These are phyloP conservation scores for Rickenella mellea DNA, from an alignment of 768 basidiomycete species.

Conservation along the genomic window DNA sequence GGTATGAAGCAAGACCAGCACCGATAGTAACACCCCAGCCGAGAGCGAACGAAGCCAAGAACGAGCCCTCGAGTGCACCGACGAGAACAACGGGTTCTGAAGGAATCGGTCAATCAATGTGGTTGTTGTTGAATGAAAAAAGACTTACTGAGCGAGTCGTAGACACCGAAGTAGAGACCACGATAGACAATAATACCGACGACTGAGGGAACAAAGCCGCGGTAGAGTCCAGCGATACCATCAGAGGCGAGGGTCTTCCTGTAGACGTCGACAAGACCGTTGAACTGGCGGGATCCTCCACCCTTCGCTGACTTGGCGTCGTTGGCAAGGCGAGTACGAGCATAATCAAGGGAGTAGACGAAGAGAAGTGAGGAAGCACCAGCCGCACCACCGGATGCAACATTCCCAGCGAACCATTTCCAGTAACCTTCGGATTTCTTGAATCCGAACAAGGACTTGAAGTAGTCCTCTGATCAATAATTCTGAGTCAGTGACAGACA, in stretches of 20 bases:
- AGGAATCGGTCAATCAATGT: conserved; percentile 15
- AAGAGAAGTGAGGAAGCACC: conserved; percentile 98
- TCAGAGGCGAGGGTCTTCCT: conserved; percentile 95
- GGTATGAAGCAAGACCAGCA: conserved; percentile 98
- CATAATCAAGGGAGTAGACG: conserved; percentile 99
- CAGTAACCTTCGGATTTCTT: conserved; percentile 97
- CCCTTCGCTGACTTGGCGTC: conserved; percentile 94
- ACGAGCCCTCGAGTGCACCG: conserved; percentile 89
- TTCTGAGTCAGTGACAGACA: conserved; percentile 10
- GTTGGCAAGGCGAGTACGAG: conserved; percentile 98
- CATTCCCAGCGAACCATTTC: conserved; percentile 97
- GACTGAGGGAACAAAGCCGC: conserved; percentile 98
- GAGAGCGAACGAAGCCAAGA: conserved; percentile 93
- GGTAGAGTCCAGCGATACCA: conserved; percentile 98
- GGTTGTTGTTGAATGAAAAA: conserved; percentile 13
- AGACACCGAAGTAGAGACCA: conserved; percentile 98
- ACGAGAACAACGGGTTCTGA: conserved; percentile 95
- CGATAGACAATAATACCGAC: conserved; percentile 99
- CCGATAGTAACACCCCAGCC: conserved; percentile 99
- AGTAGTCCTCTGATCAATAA: conserved; percentile 74
- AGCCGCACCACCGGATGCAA: conserved; percentile 97
- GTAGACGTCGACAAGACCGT: conserved; percentile 96
- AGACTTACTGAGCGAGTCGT: conserved; percentile 80
- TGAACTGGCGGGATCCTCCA: conserved; percentile 94
- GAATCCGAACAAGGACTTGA: conserved; percentile 98